Evolutionary conservation across 2,329 filamentous ascomycete species (phyloP).

Genomic region (Immersiporthe knoxdaviesiana): DNA sequence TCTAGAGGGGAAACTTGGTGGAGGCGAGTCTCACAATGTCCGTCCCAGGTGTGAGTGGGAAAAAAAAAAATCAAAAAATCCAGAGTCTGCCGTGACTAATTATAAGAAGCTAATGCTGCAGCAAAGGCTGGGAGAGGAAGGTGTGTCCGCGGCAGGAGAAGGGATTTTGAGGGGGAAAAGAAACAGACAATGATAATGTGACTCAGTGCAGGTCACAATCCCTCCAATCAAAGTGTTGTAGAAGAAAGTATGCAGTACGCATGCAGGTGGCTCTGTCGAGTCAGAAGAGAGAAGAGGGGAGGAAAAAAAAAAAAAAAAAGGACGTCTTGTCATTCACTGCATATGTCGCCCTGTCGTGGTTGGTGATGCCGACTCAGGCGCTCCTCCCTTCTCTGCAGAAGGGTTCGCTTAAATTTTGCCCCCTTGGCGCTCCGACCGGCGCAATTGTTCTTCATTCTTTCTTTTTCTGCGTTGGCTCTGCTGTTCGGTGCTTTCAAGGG

Average conservation of each 20-base stretch:
- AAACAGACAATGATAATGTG: not conserved
- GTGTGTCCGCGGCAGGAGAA: not conserved
- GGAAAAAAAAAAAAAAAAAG: not conserved
- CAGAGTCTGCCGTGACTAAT: not conserved
- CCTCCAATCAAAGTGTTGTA: not conserved
- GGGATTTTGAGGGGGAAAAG: not conserved
- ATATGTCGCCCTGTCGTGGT: not conserved
- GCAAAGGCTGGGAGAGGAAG: not conserved
- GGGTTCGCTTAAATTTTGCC: conserved; percentile 3
- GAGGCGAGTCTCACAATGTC: not conserved
- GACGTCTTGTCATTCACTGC: not conserved
- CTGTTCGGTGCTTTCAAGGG: not conserved
- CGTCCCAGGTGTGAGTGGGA: not conserved
- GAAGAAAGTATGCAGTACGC: not conserved
- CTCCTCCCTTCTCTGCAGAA: not conserved
- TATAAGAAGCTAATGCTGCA: not conserved
- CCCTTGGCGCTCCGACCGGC: conserved; percentile 4
- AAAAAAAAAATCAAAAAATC: not conserved
- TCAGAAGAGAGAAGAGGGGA: not conserved
- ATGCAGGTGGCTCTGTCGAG: not conserved
- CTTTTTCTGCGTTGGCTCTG: not conserved
- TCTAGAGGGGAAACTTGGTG: not conserved
- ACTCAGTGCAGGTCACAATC: not conserved
- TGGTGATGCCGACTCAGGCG: not conserved
- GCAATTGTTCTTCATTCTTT: not conserved